Evolutionary conservation across 78 protist genomes (phyloP), one percentile per base, ranked within the genome.

Genomic region (Dictyostelium purpureum): DNA sequence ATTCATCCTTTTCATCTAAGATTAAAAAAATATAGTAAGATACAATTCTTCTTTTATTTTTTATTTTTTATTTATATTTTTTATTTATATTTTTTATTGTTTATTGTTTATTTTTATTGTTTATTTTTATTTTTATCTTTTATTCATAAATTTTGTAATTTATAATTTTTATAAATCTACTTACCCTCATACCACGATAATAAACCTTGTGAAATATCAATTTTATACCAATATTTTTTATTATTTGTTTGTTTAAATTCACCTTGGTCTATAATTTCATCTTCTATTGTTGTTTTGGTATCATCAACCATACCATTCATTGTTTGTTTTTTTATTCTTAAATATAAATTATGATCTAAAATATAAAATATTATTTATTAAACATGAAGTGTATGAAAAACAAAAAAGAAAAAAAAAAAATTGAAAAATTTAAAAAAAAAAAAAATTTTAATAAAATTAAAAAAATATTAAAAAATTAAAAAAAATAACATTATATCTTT

Each of bases 181-280:
- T 2, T 47, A 75, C 81, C 28, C 33, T 52, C 40, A 75, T 51
- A 75, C 61, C 61, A 75, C 18, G 81, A 75, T 35, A 75, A 51
- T 75, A 75, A 43, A 26, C 78, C 31, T 26, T 43, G 35, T 12
- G 16, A 5, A 43, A 43, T 43, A 71, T 71, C 51, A n/a, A 71
- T 71, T 71, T 26, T 43, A 26, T 43, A 71, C 61, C 78, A 71
- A 71, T 71, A 71, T 71, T n/a, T 67, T 67, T 65, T 65, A 9
- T 57, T n/a, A 9, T 35, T 57, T 63, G 71, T 63, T 63, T 63
- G 18, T 63, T 28, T 63, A 11, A 63, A 63, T 31, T 63, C 16
- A 63, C 71, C 71, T 63, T 63, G 38, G 16, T 63, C 71, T 33
- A 63, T 63, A 33, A 63, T 63, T 16, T 63, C 71, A 63, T 63